A percentile compares a stretch with the other conserved stretches of the same genome.
Conservation (phyloP, 768 basidiomycete genomes). For the Rubroboletus satanas region DNA sequence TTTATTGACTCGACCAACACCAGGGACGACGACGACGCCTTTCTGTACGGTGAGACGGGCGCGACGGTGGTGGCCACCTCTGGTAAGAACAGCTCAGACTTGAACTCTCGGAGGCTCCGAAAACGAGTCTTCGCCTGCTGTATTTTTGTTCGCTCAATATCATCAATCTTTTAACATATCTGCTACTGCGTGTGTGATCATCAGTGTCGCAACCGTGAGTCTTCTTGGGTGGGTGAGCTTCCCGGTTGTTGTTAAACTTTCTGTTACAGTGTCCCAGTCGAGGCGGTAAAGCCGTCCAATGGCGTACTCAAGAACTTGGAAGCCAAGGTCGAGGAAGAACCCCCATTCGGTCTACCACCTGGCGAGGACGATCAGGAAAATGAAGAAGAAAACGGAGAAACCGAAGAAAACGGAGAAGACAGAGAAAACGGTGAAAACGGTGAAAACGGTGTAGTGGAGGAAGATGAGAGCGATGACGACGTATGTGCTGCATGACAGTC, state of each 20-base stretch:
- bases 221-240: conserved; percentile 25
- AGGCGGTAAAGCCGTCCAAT: conserved; percentile 42
- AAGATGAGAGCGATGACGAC: conserved; percentile 45
- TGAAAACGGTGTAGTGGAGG: conserved; percentile 41
- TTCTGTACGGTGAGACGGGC: conserved; percentile 62
- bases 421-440: no score
- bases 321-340: conserved; percentile 39
- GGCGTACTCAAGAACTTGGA: conserved; percentile 51
- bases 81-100: conserved; percentile 44
- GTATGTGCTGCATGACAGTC: conserved; percentile 31
- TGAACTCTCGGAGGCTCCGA: conserved; percentile 21
- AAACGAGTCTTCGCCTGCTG: conserved; percentile 31
- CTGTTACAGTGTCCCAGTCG: conserved; percentile 37
- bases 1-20: conserved; percentile 25
- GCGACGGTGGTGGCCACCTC: conserved; percentile 34
- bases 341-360: conserved; percentile 26
- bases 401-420: no score
- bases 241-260: conserved; percentile 16
- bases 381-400: conserved; percentile 20
- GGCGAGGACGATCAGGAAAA: conserved; percentile 25
- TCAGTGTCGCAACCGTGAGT: conserved; percentile 67
- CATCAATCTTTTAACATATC: conserved; percentile 40
- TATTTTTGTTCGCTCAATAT: conserved; percentile 34
- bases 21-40: conserved; percentile 81
- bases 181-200: conserved; percentile 37